Base-by-base conservation (phyloP, 2,329 filamentous ascomycete species). In the Escovopsis sp. region DNA sequence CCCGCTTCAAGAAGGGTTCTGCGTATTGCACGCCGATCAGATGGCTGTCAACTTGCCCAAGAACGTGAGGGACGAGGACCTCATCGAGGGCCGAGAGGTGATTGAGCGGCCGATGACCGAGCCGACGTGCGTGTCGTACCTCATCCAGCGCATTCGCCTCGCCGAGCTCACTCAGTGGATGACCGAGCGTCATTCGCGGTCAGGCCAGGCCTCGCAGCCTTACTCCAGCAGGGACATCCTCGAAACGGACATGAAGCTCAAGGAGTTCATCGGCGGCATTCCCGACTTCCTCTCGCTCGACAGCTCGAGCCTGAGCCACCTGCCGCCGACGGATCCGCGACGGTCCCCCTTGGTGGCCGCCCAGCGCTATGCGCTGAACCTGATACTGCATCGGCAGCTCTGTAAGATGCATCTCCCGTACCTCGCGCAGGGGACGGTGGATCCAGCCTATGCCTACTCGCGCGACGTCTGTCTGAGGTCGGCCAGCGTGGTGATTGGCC, bases 1-100 rank as follows among this genome's bases (percentile, higher is more conserved):
- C 7, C 59, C 56, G 9, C 57, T 57, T 0, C 53, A 60, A 2
- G 59, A 63, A 38, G 52, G 57, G 2, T 59, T 59, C 6, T 65
- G 63, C 26, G 51, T 52, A 1, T 50, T 66, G 6, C 56, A 64
- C n/a, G 58, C 60, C 9, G 53, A 48, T 6, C 62, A 67, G 18
- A 65, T 66, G 55, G 52, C 52, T 11, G 58, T 67, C 4, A 56
- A 54, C 4, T 58, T 58, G 36, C 63, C 64, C 4, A 54, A 58
- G 2, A 63, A 67, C 40, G 53, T 61, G 7, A 55, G 65, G 33
- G 62, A 66, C 33, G 53, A 55, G 35, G 62, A 64, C 30, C 51
- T 64, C 11, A 46, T 55, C 7, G 52, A 57, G 4, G 52, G 51
- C 2, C 44, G 51, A 12, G 53, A 59, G 7, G 45, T 53, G 3